A percentile compares a stretch with the other conserved stretches of the same genome.
Evolutionary conservation across 1,284 basidiomycete species (phyloP).

Genomic region (Puccinia coronata): DNA sequence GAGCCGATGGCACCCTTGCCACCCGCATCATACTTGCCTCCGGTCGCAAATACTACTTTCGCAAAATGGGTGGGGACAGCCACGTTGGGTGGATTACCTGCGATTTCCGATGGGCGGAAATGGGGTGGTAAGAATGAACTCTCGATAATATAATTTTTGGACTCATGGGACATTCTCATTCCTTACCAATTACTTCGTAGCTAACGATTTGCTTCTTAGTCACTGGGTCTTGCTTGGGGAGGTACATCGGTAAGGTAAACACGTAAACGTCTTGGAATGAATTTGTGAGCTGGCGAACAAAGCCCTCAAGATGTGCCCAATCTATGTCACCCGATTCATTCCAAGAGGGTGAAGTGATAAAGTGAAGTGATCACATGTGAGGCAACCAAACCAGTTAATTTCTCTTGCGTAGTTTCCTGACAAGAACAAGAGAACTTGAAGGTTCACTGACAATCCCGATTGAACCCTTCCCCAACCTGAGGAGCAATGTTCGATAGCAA

Average conservation of each 20-base stretch:
- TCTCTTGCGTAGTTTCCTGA: neutral
- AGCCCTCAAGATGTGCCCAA: constrained; percentile 95
- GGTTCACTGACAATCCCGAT: constrained; percentile 72
- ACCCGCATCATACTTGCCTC: constrained; percentile 63
- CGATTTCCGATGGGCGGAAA: constrained; percentile 61
- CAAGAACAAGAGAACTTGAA: neutral
- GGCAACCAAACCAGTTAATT: neutral
- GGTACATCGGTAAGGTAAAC: constrained; percentile 96
- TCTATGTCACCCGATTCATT: constrained; percentile 20
- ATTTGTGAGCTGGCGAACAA: constrained; percentile 82
- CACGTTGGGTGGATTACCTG: constrained; percentile 84
- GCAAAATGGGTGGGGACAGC: constrained; percentile 97
- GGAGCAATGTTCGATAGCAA: constrained; percentile 93
- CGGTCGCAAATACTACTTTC: constrained; percentile 77
- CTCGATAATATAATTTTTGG: too few relatives aligned
- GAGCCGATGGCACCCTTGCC: constrained; percentile 80
- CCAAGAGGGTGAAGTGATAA: neutral
- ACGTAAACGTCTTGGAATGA: constrained; percentile 91
- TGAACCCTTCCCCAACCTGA: constrained; percentile 96
- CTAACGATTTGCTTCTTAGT: constrained; percentile 75
- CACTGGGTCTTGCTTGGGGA: constrained; percentile 78
- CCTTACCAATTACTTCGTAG: constrained; percentile 43
- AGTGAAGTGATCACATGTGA: neutral
- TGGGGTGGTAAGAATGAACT: too few relatives aligned
- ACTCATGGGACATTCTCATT: too few relatives aligned